phyloP scores from a whole-genome alignment of 192 early-diverging fungal genomes.

The Podila clonocystis region DNA sequence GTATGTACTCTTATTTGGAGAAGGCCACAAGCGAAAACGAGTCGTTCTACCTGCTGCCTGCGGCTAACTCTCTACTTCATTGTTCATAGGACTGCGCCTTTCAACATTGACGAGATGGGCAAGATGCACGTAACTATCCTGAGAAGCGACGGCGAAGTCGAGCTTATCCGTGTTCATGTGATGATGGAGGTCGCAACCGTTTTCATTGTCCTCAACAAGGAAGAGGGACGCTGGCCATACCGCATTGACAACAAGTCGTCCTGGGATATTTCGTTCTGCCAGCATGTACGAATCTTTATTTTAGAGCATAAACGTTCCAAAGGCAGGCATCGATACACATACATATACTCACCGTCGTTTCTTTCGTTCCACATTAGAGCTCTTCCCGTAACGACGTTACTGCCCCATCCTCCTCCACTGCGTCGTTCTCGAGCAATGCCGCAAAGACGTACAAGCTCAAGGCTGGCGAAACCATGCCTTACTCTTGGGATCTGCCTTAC shows the following conservation, averaged over 20 bases:
- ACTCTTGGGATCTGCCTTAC: slow-evolving; percentile 94
- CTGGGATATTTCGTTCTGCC: slow-evolving; percentile 81
- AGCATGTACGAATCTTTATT: slow-evolving; percentile 63
- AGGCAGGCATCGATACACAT: not conserved
- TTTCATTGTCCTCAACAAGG: slow-evolving; percentile 84
- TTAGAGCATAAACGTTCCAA: not conserved
- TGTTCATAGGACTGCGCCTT: slow-evolving; percentile 73
- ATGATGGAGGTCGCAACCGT: slow-evolving; percentile 91
- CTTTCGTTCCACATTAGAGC: slow-evolving; percentile 1
- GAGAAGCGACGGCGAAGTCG: slow-evolving; percentile 64
- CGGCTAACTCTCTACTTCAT: not conserved
- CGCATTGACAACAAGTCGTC: slow-evolving; percentile 81
- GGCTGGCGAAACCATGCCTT: slow-evolving; percentile 67
- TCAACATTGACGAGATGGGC: slow-evolving; percentile 90
- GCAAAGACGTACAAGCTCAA: slow-evolving; percentile 62
- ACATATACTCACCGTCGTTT: slow-evolving; percentile 33
- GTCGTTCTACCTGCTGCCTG: not conserved
- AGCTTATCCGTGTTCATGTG: slow-evolving; percentile 84
- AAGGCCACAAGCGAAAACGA: not conserved
- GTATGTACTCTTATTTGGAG: slow-evolving; percentile 45
- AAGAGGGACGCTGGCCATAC: slow-evolving; percentile 89
- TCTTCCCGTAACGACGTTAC: slow-evolving; percentile 15
- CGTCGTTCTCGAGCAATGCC: slow-evolving; percentile 42
- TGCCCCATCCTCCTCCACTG: slow-evolving; percentile 16
- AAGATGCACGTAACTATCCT: slow-evolving; percentile 83